Conservation (phyloP, 495 filamentous ascomycete species). For the Aspergillus hancockii region DNA sequence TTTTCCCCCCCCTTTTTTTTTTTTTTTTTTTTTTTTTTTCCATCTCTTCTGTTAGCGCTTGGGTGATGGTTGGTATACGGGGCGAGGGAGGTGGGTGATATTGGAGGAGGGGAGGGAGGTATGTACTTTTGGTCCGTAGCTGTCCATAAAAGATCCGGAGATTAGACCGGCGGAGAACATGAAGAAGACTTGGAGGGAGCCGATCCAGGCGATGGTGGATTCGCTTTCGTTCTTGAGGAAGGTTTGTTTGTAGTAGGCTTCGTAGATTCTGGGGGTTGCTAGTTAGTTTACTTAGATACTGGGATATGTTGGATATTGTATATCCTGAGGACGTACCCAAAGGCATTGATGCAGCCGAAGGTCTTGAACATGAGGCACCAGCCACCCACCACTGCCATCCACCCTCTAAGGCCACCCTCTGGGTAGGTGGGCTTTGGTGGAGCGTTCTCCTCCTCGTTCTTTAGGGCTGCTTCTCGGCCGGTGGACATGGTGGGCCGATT, state of each 20-base stretch:
- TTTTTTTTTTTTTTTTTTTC: too few relatives aligned
- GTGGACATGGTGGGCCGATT: neutral
- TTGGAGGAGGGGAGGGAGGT: too few relatives aligned
- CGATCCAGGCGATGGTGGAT: neutral
- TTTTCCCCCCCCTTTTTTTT: too few relatives aligned
- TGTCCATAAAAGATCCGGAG: neutral
- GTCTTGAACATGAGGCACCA: neutral
- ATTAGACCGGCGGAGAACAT: neutral
- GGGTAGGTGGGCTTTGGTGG: neutral
- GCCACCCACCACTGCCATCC: neutral
- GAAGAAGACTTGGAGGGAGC: neutral
- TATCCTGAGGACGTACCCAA: neutral
- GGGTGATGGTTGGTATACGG: too few relatives aligned
- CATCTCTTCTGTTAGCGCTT: too few relatives aligned
- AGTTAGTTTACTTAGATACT: neutral
- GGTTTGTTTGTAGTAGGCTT: neutral
- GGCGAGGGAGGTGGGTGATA: too few relatives aligned
- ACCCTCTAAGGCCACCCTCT: neutral
- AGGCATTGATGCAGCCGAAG: neutral
- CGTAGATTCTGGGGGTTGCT: neutral
- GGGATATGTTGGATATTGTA: neutral
- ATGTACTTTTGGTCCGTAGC: neutral
- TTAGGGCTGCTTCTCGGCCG: neutral
- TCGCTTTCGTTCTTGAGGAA: neutral
- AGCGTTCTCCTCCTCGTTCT: neutral